A percentile compares a stretch with the other conserved stretches of the same genome.
phyloP scores from a whole-genome alignment of 139 green algal genomes.

The Closterium sp. region DNA sequence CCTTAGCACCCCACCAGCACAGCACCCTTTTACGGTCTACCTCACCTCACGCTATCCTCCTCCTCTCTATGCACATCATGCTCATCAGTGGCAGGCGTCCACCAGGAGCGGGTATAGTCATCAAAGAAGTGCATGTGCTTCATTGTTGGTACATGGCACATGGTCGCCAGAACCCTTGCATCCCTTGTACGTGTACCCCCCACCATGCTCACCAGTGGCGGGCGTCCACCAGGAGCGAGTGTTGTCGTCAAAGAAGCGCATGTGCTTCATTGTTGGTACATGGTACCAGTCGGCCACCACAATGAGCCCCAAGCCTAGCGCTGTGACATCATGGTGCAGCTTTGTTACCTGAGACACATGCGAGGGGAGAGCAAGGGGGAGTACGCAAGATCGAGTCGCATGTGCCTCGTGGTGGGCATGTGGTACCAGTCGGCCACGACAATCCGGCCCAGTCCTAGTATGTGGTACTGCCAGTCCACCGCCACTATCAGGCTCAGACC shows the following conservation, averaged over 20 bases:
- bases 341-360: conserved; percentile 71
- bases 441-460: conserved; percentile 69
- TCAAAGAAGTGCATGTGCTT: conserved; percentile 92
- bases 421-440: conserved; percentile 98
- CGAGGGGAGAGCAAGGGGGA: neutral
- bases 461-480: neutral
- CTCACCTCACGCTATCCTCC: too few species aligned
- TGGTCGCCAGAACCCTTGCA: conserved; percentile 95
- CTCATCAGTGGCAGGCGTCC: conserved; percentile 21
- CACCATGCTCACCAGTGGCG: conserved; percentile 22
- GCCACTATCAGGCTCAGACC: neutral
- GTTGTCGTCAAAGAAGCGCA: conserved; percentile 99
- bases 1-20: conserved; percentile 92
- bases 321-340: conserved; percentile 70
- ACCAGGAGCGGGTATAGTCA: conserved; percentile 90
- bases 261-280: conserved; percentile 69
- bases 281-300: conserved; percentile 98
- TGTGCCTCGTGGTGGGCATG: conserved; percentile 69
- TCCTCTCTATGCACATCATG: too few species aligned
- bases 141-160: conserved; percentile 86
- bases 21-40: too few species aligned
- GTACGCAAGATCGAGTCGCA: conserved; percentile 45
- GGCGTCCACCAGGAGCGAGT: conserved; percentile 70
- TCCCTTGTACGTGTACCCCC: too few species aligned
- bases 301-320: conserved; percentile 68